Evolutionary conservation across 345 rosid species (phyloP).

Genomic region (Brassica rapa): DNA sequence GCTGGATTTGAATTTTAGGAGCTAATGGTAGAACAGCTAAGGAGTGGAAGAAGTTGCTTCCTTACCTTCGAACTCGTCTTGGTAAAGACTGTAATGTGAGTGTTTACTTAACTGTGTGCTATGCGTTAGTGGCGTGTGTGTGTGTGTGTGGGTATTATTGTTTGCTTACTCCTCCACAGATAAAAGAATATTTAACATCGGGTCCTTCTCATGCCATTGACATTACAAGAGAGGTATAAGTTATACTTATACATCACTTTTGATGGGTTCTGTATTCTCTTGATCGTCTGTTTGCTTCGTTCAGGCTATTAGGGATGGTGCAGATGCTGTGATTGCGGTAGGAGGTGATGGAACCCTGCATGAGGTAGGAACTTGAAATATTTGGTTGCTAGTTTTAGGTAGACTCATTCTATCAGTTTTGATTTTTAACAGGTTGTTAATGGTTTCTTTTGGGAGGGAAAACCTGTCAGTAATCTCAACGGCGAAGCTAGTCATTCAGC

Average conservation of each 20-base stretch:
- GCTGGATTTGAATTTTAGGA: slow-evolving; percentile 47
- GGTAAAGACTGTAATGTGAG: slow-evolving; percentile 76
- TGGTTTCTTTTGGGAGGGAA: slow-evolving; percentile 92
- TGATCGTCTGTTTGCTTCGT: neutral
- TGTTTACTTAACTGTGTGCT: neutral
- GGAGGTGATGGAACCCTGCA: slow-evolving; percentile 99
- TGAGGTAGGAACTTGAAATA: slow-evolving; percentile 50
- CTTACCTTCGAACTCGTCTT: slow-evolving; percentile 76
- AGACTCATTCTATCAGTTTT: too few species aligned
- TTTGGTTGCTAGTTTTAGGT: neutral
- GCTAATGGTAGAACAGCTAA: slow-evolving; percentile 89
- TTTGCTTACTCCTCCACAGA: neutral
- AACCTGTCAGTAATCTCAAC: slow-evolving; percentile 54
- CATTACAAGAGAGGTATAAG: slow-evolving; percentile 86
- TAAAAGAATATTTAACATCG: slow-evolving; percentile 43
- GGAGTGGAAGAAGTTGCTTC: slow-evolving; percentile 92
- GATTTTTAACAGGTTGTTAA: slow-evolving; percentile 70
- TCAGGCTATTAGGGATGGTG: slow-evolving; percentile 91
- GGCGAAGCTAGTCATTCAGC: slow-evolving; percentile 56
- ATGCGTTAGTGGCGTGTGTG: neutral
- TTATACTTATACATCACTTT: neutral
- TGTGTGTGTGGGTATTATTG: neutral
- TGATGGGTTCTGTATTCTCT: slow-evolving; percentile 13
- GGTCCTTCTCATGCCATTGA: slow-evolving; percentile 95
- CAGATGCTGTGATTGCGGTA: slow-evolving; percentile 95